These are phyloP conservation scores for Mycena albidolilacea DNA, from an alignment of 768 basidiomycete species.

Conservation along the genomic window DNA sequence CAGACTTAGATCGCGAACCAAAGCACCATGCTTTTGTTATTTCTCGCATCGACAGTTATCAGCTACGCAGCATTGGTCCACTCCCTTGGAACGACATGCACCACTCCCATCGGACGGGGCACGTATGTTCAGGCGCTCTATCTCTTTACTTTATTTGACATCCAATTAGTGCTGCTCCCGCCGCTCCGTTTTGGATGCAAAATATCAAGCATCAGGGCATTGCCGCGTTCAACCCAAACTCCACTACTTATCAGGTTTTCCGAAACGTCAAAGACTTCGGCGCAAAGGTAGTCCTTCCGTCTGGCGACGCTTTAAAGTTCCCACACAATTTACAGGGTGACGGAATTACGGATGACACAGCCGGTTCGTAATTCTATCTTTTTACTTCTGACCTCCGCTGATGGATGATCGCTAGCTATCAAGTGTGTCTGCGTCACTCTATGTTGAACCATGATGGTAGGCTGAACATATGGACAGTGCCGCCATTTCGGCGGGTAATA, in stretches of 20 bases:
- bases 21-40: conserved; percentile 9
- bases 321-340: conserved; percentile 20
- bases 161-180: conserved; percentile 56
- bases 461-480: conserved; percentile 53
- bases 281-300: conserved; percentile 48
- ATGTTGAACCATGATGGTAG: neutral
- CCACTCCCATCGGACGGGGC: conserved; percentile 26
- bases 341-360: conserved; percentile 24
- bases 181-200: conserved; percentile 82
- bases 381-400: conserved; percentile 12
- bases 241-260: conserved; percentile 74
- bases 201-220: conserved; percentile 81
- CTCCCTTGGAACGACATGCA: conserved; percentile 33
- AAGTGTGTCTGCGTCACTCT: conserved; percentile 59
- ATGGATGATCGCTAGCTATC: conserved; percentile 60
- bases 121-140: conserved; percentile 23
- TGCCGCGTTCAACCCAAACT: conserved; percentile 75
- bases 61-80: conserved; percentile 25
- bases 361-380: conserved; percentile 12
- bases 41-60: conserved; percentile 19
- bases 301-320: conserved; percentile 3
- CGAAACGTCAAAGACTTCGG: conserved; percentile 80
- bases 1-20: conserved; percentile 19
- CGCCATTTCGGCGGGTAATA: conserved; percentile 75
- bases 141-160: neutral